Base-by-base conservation (phyloP, 805 yeast genomes). In the Starmerella davenportii region DNA sequence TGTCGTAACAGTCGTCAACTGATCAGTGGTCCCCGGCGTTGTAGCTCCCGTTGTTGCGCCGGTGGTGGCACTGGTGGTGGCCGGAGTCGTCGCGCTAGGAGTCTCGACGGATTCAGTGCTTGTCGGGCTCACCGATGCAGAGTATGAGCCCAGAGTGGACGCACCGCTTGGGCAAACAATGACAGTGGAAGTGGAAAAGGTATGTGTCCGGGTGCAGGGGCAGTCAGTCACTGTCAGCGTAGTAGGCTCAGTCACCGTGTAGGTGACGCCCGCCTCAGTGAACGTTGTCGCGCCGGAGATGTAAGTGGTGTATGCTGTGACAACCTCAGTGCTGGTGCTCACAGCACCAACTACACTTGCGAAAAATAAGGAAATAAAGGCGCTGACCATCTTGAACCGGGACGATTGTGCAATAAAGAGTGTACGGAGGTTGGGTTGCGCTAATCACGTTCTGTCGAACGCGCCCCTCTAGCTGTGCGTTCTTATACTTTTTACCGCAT, bases 181-280 rank as follows among this genome's bases (percentile, higher is more conserved):
- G 14, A 46, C 49, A 15, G 48, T 46, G 19, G 43, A 30, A 8
- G 52, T 49, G 27, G 47, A 39, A 39, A 15, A 50, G 3, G 52
- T 49, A 39, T 49, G 52, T 4, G 52, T 49, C 23, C 50, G 51
- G 11, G 87, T 78, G 68, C 93, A 80, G 58, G 85, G 85, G 62
- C 79, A 74, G 68, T 80, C 76, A 54, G 92, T 77, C 71, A 79
- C 69, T 59, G 90, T 79, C 53, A 80, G 61, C 51, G 92, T 79
- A 59, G 87, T 77, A 44, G 87, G 74, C 53, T 60, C 75, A 45
- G 85, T 72, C 56, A 76, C 82, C 49, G 78, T 72, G 72, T 72
- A 69, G 56, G 87, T 77, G 58, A 58, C 57, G 66, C 67, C 68
- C 69, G 74, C 75, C 60, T 74, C 71, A 47, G 64, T 66, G 43